Conservation (phyloP, 2,329 filamentous ascomycete genomes). For the Aspergillus fructus region DNA sequence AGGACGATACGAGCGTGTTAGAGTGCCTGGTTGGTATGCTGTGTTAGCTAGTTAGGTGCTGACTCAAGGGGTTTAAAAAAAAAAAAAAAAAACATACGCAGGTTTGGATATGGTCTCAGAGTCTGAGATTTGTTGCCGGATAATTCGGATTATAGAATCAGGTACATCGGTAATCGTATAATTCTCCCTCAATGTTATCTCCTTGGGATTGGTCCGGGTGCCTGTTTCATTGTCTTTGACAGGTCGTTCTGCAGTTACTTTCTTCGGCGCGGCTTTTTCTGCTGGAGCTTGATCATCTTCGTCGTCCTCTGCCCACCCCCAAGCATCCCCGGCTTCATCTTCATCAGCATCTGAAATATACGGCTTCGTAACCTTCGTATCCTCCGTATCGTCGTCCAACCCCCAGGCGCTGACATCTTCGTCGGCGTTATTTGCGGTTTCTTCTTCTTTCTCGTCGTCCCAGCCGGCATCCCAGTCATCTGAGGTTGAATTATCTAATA, state of each 20-base stretch:
- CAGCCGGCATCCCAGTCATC: slow-evolving; percentile 77
- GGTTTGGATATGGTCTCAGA: slow-evolving; percentile 38
- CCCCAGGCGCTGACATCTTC: slow-evolving; percentile 53
- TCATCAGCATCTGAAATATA: slow-evolving; percentile 24
- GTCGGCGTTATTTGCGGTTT: slow-evolving; percentile 32
- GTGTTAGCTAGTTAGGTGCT: slow-evolving; percentile 19
- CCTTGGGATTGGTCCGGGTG: slow-evolving; percentile 43
- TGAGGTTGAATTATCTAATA: slow-evolving; percentile 55
- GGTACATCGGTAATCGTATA: slow-evolving; percentile 90
- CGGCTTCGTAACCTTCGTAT: slow-evolving; percentile 18
- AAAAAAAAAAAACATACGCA: slow-evolving; percentile 30
- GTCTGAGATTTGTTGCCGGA: slow-evolving; percentile 44
- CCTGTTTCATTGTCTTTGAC: slow-evolving; percentile 20
- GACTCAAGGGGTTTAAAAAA: not conserved
- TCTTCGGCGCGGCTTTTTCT: slow-evolving; percentile 16
- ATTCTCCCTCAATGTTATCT: slow-evolving; percentile 77
- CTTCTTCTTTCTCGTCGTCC: slow-evolving; percentile 65
- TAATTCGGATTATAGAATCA: slow-evolving; percentile 61
- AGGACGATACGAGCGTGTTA: slow-evolving; percentile 39
- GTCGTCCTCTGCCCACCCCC: slow-evolving; percentile 79
- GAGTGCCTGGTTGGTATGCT: slow-evolving; percentile 24
- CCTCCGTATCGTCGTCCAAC: slow-evolving; percentile 42
- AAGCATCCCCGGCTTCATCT: slow-evolving; percentile 61
- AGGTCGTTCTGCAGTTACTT: slow-evolving; percentile 21
- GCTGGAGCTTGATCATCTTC: slow-evolving; percentile 32